A percentile compares a stretch with the other conserved stretches of the same genome.
These are phyloP conservation scores for Ceratocystis variospora DNA, from an alignment of 2,329 filamentous ascomycete genomes.

Conservation along the genomic window DNA sequence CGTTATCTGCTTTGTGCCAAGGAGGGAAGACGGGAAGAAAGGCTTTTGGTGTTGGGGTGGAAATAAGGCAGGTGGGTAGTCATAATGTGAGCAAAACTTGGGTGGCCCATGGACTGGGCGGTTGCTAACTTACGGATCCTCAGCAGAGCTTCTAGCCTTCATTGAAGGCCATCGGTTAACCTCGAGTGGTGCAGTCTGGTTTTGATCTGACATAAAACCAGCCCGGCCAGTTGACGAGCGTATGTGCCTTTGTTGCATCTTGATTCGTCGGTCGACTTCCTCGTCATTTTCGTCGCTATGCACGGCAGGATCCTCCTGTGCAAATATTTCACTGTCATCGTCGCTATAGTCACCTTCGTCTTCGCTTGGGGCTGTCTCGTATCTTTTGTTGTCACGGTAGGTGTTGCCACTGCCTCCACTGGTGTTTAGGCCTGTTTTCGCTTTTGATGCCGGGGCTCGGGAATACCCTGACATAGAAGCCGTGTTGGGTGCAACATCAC, in stretches of 20 bases:
- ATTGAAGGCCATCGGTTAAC: not conserved
- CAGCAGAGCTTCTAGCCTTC: not conserved
- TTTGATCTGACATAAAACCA: constrained; percentile 9
- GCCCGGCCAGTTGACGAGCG: constrained; percentile 10
- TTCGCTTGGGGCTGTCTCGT: constrained; percentile 15
- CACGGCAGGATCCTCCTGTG: not conserved
- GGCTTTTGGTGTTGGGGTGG: not conserved
- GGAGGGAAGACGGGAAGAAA: not conserved
- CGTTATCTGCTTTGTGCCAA: not conserved
- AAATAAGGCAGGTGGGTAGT: not conserved
- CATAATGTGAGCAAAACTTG: not conserved
- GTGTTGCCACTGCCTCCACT: not conserved
- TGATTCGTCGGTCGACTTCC: constrained; percentile 7
- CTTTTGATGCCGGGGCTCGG: not conserved
- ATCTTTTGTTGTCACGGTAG: not conserved
- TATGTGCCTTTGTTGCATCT: constrained; percentile 5
- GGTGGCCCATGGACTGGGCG: not conserved
- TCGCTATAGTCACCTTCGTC: constrained; percentile 15
- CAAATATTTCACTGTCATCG: constrained; percentile 6
- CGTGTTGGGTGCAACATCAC: not conserved
- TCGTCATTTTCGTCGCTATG: constrained; percentile 7
- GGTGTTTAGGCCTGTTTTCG: not conserved
- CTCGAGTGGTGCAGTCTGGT: constrained; percentile 10
- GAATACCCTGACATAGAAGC: not conserved
- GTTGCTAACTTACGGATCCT: not conserved